Percentiles rank a stretch among this genome's conserved stretches.
phyloP scores from a whole-genome alignment of 1,284 basidiomycete genomes.

The Ceratobasidium theobromae region DNA sequence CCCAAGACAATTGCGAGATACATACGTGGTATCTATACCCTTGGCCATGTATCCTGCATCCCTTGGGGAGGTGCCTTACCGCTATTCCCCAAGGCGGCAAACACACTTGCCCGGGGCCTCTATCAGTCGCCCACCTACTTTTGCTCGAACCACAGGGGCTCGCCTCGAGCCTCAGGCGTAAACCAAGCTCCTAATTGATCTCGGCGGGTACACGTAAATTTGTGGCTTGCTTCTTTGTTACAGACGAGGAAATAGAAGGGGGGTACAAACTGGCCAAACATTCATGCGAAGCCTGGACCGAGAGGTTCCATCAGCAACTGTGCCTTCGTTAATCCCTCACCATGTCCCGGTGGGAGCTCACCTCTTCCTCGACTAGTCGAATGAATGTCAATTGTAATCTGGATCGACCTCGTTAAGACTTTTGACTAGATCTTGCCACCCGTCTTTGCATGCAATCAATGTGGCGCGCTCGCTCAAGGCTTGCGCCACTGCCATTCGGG shows the following conservation, averaged over 20 bases:
- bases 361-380: background rate
- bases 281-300: constrained; percentile 9
- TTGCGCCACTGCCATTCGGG: constrained; percentile 34
- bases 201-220: constrained; percentile 1
- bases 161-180: constrained; percentile 3
- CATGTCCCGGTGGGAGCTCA: constrained; percentile 17
- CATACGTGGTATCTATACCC: too few species aligned
- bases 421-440: background rate
- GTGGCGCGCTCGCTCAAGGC: constrained; percentile 34
- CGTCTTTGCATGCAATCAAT: constrained; percentile 9
- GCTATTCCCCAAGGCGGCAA: background rate
- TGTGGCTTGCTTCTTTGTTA: constrained; percentile 7
- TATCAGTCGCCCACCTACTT: background rate
- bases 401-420: background rate
- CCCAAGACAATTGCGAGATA: too few species aligned
- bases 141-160: constrained; percentile 2
- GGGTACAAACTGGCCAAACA: background rate
- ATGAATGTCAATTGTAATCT: background rate
- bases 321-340: background rate
- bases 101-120: background rate
- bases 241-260: background rate
- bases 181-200: constrained; percentile 1
- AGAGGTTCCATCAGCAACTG: constrained; percentile 1
- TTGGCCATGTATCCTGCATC: too few species aligned
- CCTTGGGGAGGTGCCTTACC: background rate